Evolutionary conservation across 176 grass and related monocot genomes (phyloP), one percentile per base, ranked within the genome.

Genomic region (Triticum urartu): DNA sequence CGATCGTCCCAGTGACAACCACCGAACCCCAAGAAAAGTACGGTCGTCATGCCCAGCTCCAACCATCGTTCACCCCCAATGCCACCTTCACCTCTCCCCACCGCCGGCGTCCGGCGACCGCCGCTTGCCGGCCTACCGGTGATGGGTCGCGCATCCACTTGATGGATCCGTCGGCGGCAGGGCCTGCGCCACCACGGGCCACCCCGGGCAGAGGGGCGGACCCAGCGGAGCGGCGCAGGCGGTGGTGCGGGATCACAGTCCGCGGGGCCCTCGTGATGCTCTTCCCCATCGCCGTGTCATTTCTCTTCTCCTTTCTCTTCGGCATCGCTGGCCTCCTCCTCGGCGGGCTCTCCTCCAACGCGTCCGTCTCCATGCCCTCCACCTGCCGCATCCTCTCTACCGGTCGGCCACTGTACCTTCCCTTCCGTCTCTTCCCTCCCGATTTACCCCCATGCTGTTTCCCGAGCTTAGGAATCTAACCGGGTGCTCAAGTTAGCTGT

Each of bases 351-450:
- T 95, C 91, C 0, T 89, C 91, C 38, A 89, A 88, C 9, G 72
- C 91, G 7, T 86, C 91, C 14, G 88, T 94, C 82, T 98, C 91
- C 50, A 64, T 95, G 56, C 88, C 93, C 22, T 95, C 96, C 62
- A 95, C 93, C 75, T 98, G 96, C 86, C 92, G 91, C 79, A 85
- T 98, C 88, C 83, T 98, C 47, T 95, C 96, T 54, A 94, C 84
- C 33, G 89, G 96, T 98, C 64, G 85, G 90, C 81, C 7, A 18
- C 75, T 39, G 7, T 59, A 81, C 38, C 12, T 74, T 17, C 45
- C 39, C 12, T 21, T 78, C 76, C 33, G 50, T 2, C 15, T 42
- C 54, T 28, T 20, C 45, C 40, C 12, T 18, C 81, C 79, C 39
- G 61, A 25, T 72, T 64, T 78, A 43, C 24, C 71, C 13, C 79